These are phyloP conservation scores for Trichoderma oligosporum DNA, from an alignment of 2,329 filamentous ascomycete species.

Conservation along the genomic window DNA sequence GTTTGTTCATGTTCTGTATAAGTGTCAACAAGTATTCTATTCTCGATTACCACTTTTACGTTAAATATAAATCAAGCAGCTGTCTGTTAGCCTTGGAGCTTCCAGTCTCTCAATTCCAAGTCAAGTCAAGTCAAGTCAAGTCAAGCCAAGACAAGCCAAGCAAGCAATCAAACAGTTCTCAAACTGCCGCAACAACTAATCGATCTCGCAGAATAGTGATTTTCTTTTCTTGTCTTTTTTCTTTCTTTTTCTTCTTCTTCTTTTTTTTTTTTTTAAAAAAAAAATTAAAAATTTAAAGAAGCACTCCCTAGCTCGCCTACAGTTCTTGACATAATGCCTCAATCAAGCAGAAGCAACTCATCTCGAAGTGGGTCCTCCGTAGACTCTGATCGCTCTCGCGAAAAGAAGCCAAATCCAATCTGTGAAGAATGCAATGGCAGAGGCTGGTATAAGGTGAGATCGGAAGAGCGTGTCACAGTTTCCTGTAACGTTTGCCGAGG, in stretches of 20 bases:
- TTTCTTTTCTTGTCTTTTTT: too few relatives aligned
- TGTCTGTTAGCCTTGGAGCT: background rate
- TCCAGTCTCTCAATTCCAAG: background rate
- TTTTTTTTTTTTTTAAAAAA: too few relatives aligned
- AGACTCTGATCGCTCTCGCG: conserved; percentile 11
- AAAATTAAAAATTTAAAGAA: background rate
- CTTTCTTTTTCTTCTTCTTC: too few relatives aligned
- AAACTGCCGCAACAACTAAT: conserved; percentile 14
- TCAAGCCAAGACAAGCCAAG: too few relatives aligned
- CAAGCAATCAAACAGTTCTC: too few relatives aligned
- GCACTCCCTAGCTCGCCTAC: background rate
- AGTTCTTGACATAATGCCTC: background rate
- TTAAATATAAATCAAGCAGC: too few relatives aligned
- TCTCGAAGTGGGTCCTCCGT: conserved; percentile 3
- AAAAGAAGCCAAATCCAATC: conserved; percentile 8
- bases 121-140: too few relatives aligned
- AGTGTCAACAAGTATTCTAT: background rate
- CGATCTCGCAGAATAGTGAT: background rate
- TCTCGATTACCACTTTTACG: too few relatives aligned
- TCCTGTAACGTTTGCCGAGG: conserved; percentile 5
- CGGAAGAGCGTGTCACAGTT: background rate
- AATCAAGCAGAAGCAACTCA: conserved; percentile 8
- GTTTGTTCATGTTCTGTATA: too few relatives aligned
- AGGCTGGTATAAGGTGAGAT: background rate
- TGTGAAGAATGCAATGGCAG: conserved; percentile 15